Evolutionary conservation across 2,329 filamentous ascomycete genomes (phyloP).

Genomic region (Scortechinia acanthostroma): DNA sequence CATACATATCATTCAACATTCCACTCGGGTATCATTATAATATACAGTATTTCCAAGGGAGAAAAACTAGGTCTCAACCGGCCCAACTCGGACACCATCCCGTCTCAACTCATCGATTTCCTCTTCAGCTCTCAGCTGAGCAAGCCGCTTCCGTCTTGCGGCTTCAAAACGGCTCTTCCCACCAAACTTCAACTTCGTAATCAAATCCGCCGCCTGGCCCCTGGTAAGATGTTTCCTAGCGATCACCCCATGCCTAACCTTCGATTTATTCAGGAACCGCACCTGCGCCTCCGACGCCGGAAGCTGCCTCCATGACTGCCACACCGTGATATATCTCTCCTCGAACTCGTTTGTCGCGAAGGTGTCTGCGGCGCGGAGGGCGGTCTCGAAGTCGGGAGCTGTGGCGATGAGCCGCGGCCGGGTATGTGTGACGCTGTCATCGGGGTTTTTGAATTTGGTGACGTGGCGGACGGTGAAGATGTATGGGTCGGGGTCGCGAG

Average conservation of each 20-base stretch:
- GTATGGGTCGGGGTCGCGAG: neutral
- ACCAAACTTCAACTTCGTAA: slow-evolving; percentile 55
- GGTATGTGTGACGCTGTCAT: neutral
- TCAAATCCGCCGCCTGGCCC: slow-evolving; percentile 53
- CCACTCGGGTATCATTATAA: too few species aligned
- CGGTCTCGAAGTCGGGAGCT: neutral
- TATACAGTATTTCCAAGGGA: too few species aligned
- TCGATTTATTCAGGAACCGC: neutral
- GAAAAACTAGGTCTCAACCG: neutral
- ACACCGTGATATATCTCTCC: neutral
- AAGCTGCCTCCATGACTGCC: neutral
- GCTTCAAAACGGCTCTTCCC: slow-evolving; percentile 38
- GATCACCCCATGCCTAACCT: neutral
- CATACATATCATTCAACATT: too few species aligned
- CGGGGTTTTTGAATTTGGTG: neutral
- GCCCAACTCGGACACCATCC: neutral
- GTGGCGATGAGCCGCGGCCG: neutral
- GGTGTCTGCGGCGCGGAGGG: neutral
- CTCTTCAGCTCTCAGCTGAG: neutral
- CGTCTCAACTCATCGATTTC: neutral
- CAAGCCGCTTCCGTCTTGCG: slow-evolving; percentile 3
- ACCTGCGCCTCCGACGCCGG: neutral
- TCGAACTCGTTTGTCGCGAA: neutral
- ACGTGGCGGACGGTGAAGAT: neutral
- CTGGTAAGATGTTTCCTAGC: slow-evolving; percentile 31